These are phyloP conservation scores for Tulasnella calospora DNA, from an alignment of 768 basidiomycete genomes.

Conservation along the genomic window DNA sequence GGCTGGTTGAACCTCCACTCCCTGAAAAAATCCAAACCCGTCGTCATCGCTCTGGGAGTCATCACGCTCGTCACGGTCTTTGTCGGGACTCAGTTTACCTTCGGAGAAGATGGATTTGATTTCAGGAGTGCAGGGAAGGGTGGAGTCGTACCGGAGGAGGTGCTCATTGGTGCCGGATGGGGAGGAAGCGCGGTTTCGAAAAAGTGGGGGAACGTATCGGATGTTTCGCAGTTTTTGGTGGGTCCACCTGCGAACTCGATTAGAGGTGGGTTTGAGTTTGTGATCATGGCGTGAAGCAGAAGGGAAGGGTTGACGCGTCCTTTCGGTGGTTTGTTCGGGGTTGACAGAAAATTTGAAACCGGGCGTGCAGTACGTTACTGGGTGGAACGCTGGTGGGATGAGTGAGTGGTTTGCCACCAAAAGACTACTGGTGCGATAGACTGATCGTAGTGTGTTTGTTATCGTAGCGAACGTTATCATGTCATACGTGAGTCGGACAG, in stretches of 20 bases:
- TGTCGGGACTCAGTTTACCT: neutral
- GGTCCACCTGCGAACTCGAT: neutral
- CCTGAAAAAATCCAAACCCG: neutral
- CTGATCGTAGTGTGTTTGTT: neutral
- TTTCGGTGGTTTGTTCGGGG: neutral
- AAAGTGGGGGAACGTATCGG: slow-evolving; percentile 2
- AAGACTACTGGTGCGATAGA: neutral
- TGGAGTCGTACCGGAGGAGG: neutral
- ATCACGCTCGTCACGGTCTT: neutral
- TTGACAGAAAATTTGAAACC: slow-evolving; percentile 4
- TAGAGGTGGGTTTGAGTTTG: neutral
- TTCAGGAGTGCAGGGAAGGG: neutral
- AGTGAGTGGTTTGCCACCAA: neutral
- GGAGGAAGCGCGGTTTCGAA: neutral
- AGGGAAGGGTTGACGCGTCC: neutral
- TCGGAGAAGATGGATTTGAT: neutral
- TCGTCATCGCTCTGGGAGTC: neutral
- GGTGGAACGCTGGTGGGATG: slow-evolving; percentile 1
- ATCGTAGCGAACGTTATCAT: slow-evolving; percentile 18
- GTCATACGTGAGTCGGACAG: neutral
- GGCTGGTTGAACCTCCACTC: neutral
- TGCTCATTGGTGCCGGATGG: neutral
- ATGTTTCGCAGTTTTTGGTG: neutral
- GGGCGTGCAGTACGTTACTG: slow-evolving; percentile 1
- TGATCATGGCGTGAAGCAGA: no score